These are phyloP conservation scores for Cubamyces lactineus DNA, from an alignment of 768 basidiomycete genomes.

Conservation along the genomic window DNA sequence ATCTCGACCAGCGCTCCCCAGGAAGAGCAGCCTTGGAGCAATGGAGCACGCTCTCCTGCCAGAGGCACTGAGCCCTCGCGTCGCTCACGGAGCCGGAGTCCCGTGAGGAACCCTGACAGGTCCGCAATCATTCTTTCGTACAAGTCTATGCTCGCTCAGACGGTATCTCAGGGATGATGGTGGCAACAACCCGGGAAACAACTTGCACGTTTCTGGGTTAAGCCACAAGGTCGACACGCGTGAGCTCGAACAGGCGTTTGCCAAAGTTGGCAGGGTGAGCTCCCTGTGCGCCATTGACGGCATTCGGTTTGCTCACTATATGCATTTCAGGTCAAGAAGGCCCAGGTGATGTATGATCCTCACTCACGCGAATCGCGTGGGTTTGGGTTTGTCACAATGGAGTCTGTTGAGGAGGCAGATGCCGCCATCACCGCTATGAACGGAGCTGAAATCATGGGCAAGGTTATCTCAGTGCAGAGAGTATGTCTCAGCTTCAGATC, in stretches of 20 bases:
- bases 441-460: slow-evolving; percentile 84
- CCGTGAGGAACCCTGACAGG: slow-evolving; percentile 57
- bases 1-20: slow-evolving; percentile 54
- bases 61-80: slow-evolving; percentile 56
- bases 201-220: slow-evolving; percentile 64
- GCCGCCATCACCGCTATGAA: slow-evolving; percentile 87
- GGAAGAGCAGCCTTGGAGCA: slow-evolving; percentile 63
- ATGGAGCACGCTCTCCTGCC: slow-evolving; percentile 46
- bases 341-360: slow-evolving; percentile 67
- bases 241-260: slow-evolving; percentile 86
- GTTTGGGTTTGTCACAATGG: slow-evolving; percentile 92
- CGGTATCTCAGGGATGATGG: slow-evolving; percentile 34
- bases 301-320: background rate
- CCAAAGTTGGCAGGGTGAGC: slow-evolving; percentile 84
- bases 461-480: slow-evolving; percentile 87
- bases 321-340: slow-evolving; percentile 57
- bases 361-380: slow-evolving; percentile 74
- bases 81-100: slow-evolving; percentile 81
- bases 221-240: slow-evolving; percentile 73
- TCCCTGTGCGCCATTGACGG: background rate
- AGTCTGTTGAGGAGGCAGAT: slow-evolving; percentile 84
- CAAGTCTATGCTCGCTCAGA: background rate
- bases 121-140: slow-evolving; percentile 36
- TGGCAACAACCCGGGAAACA: slow-evolving; percentile 62
- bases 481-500: slow-evolving; percentile 39